These are phyloP conservation scores for Podospora pseudoanserina DNA, from an alignment of 495 filamentous ascomycete species.

Conservation along the genomic window DNA sequence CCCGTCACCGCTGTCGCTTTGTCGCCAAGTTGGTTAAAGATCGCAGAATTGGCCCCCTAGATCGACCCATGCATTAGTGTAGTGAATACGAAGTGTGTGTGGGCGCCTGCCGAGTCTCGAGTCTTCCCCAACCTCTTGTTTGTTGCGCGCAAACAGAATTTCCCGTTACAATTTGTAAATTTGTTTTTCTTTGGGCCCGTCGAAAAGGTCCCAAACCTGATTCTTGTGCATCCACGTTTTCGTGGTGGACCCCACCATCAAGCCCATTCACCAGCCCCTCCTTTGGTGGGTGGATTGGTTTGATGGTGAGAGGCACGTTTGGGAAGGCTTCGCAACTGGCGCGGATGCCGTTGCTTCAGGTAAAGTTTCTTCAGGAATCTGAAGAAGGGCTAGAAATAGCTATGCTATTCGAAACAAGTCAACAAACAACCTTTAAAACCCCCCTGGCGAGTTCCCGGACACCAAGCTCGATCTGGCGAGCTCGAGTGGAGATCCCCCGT, in stretches of 20 bases:
- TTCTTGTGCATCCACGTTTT: neutral
- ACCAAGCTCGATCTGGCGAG: neutral
- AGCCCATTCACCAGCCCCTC: neutral
- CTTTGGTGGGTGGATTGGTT: neutral
- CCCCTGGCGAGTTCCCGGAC: neutral
- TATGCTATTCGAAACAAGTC: neutral
- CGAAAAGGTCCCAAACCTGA: neutral
- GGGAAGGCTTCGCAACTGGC: neutral
- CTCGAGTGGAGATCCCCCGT: neutral
- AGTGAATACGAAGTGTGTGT: neutral
- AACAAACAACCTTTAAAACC: neutral
- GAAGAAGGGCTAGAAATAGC: neutral
- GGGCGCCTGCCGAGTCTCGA: neutral
- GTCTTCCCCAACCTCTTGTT: neutral
- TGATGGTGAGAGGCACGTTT: neutral
- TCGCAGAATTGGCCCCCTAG: neutral
- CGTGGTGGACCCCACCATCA: neutral
- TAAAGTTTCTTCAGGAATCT: neutral
- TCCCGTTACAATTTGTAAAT: neutral
- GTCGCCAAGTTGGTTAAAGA: too few species aligned
- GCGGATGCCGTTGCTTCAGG: neutral
- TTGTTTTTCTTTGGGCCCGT: neutral
- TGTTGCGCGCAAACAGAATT: neutral
- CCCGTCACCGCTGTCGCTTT: too few species aligned
- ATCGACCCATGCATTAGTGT: neutral